phyloP scores from a whole-genome alignment of 768 basidiomycete genomes.

The Suillus discolor region DNA sequence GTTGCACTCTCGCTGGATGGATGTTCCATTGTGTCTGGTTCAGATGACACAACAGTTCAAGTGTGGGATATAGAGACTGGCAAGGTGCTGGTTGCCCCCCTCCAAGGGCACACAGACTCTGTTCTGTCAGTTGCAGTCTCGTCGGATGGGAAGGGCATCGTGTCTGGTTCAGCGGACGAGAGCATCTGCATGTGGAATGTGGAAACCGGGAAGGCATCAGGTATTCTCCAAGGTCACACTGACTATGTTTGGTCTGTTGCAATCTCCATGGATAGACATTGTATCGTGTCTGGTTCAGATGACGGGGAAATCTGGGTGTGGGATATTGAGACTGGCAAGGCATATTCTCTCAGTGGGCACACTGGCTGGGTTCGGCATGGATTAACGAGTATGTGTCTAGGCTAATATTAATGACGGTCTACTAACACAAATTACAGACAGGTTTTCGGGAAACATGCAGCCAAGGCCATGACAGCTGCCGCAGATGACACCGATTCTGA shows the following conservation, averaged over 20 bases:
- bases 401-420: too few relatives aligned
- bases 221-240: neutral
- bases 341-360: neutral
- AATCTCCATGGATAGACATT: neutral
- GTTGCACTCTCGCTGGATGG: neutral
- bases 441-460: too few relatives aligned
- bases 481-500: too few relatives aligned
- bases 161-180: neutral
- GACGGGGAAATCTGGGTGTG: neutral
- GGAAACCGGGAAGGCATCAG: neutral
- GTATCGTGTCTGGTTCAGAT: neutral
- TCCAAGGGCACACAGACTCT: neutral
- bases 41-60: neutral
- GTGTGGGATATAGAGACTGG: neutral
- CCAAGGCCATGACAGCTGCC: too few relatives aligned
- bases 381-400: too few relatives aligned
- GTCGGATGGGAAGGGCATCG: neutral
- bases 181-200: neutral
- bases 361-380: too few relatives aligned
- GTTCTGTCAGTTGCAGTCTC: neutral
- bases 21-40: neutral
- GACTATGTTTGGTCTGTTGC: neutral
- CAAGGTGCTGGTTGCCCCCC: neutral
- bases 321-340: neutral
- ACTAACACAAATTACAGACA: too few relatives aligned